Base-by-base conservation (phyloP, 208 protist species). In the Jaenimonas drosophilae region DNA sequence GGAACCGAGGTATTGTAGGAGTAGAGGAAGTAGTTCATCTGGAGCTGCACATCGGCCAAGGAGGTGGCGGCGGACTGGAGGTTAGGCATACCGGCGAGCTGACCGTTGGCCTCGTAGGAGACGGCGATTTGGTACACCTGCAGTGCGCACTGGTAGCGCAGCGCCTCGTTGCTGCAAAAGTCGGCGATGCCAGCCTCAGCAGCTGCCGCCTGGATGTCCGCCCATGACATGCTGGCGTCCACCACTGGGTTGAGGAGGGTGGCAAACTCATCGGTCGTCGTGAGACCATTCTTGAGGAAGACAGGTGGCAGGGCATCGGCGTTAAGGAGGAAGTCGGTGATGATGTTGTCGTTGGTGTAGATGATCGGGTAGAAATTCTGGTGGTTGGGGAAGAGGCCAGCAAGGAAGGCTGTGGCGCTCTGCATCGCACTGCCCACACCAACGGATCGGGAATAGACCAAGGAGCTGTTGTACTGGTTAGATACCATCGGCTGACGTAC, bases 1-100 rank as follows among this genome's bases (percentile, higher is more conserved):
- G 59, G 34, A 32, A 45, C 44, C 21, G 30, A 50, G 6, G 56
- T 36, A 39, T 79, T 59, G 40, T 69, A 79, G 30, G 43, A 46
- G 38, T 64, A 75, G n/a, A 59, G 3, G 46, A 49, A 62, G 40
- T 45, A 30, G 38, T 43, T n/a, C 30, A 7, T n/a, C 9, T 7
- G 9, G 30, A n/a, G 7, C 14, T 34, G 30, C 9, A 34, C 14
- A 14, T 34, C 9, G 9, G 7, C 30, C 7, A 34, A 14, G 14
- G 9, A 7, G 30, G 7, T 14, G 30, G 7, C 7, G 9, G 9
- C 30, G 7, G 30, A 7, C 30, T n/a, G 9, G 30, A 34, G 7
- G 9, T 34, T 34, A 14, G 30, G 30, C 30, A n/a, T 34, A 14
- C 14, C 30, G 9, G 7, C 30, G 9, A 34, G 14, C 30, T 34